phyloP scores from a whole-genome alignment of 2,329 filamentous ascomycete species.

The Arachnopeziza araneosa region DNA sequence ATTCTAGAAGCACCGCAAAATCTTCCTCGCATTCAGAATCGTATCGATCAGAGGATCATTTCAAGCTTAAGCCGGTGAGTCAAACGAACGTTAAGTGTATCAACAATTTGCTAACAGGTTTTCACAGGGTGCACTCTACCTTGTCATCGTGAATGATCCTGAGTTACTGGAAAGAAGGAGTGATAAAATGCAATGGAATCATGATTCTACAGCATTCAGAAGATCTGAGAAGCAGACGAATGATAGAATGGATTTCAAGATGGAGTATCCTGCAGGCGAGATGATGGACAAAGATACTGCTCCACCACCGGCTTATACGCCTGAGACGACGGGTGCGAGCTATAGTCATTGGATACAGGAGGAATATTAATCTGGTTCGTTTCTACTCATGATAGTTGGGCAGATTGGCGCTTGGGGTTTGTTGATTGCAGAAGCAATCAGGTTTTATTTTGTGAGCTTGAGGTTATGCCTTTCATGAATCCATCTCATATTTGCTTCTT shows the following conservation, averaged over 20 bases:
- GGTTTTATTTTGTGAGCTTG: not conserved
- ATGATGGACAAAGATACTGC: not conserved
- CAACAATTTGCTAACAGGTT: not conserved
- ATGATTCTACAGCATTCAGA: not conserved
- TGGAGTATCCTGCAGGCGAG: not conserved
- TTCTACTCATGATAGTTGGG: not conserved
- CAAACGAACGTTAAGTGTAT: not conserved
- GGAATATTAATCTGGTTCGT: not conserved
- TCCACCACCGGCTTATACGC: not conserved
- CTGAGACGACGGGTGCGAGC: not conserved
- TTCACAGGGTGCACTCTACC: not conserved
- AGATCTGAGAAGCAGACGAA: not conserved
- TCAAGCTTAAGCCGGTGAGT: not conserved
- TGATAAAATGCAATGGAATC: not conserved
- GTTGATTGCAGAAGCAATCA: not conserved
- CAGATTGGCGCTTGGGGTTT: not conserved
- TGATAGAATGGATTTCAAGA: not conserved
- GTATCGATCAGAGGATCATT: not conserved
- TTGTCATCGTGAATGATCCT: not conserved
- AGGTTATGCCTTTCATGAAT: not conserved
- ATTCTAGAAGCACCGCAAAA: not conserved
- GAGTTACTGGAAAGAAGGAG: not conserved
- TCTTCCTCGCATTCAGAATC: not conserved
- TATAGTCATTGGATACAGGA: not conserved
- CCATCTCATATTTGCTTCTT: too few species aligned